Base-by-base conservation (phyloP, 441 rosid species). In the Hypseocharis bilobata region DNA sequence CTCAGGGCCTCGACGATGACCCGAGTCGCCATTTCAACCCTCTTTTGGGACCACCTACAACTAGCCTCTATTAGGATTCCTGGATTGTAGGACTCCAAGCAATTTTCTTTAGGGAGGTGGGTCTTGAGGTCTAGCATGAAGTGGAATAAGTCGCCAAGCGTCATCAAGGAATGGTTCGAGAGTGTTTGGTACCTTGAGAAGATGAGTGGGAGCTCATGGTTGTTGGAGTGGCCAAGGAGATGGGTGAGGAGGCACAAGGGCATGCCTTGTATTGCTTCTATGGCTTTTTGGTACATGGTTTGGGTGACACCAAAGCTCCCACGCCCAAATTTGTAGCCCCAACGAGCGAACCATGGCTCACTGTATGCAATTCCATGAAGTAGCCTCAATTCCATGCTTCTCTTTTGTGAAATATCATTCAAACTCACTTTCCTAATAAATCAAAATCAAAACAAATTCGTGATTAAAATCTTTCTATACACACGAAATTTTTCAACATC, bases 41-140 rank as follows among this genome's bases (percentile, higher is more conserved):
- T 62, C 77, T 92, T 92, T 0, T 81, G 83, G 2, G 98, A 92
- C 98, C 98, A 92, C 64, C 96, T 75, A 49, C 96, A 86, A 3
- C 78, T 76, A 0, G 78, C 67, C 52, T 86, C 90, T 27, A 78
- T 66, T n/a, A 82, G 63, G 28, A 76, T 73, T 5, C 82, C 81
- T 2, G 76, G 73, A 62, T 67, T 76, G 60, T 72, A 63, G 17
- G 84, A 68, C 63, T 70, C 77, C 16, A 68, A 55, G 26, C 62
- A 74, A n/a, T 64, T 82, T 36, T 83, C 87, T 54, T 80, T 80
- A 0, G 93, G 91, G 59, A 89, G 81, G 7, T 82, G 79, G 2
- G 82, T 57, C 49, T 72, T 80, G 56, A 89, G 83, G 60, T 86
- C 88, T 22, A 86, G 63, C 90, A 92, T 86, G 82, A 85, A 88